Evolutionary conservation across 2,329 filamentous ascomycete species (phyloP).

Genomic region (Aspergillus fischeri): DNA sequence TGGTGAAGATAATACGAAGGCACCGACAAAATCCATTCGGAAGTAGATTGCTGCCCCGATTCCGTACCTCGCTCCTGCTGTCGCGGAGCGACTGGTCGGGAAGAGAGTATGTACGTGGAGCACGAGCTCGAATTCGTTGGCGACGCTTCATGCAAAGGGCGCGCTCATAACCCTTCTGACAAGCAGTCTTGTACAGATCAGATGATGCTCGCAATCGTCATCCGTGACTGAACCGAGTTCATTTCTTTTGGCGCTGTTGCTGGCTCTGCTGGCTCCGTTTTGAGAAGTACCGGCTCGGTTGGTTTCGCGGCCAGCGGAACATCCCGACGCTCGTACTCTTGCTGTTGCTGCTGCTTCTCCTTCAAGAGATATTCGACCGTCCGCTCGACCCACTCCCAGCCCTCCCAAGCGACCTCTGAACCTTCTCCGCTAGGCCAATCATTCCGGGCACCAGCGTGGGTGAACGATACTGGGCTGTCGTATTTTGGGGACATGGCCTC

Average conservation of each 20-base stretch:
- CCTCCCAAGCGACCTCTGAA: constrained; percentile 67
- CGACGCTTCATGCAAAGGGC: background rate
- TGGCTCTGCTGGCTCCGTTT: constrained; percentile 22
- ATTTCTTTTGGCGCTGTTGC: constrained; percentile 22
- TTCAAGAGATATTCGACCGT: constrained; percentile 54
- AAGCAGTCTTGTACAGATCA: constrained; percentile 13
- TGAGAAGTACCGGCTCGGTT: constrained; percentile 16
- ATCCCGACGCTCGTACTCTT: constrained; percentile 24
- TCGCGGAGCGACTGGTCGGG: background rate
- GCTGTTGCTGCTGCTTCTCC: constrained; percentile 37
- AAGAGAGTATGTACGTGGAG: background rate
- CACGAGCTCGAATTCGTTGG: background rate
- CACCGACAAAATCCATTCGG: background rate
- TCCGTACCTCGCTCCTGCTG: background rate
- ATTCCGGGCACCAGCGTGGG: constrained; percentile 11
- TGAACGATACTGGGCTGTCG: constrained; percentile 11
- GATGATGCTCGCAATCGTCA: constrained; percentile 47
- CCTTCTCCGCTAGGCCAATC: constrained; percentile 46
- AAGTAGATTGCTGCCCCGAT: background rate
- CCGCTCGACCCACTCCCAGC: constrained; percentile 72
- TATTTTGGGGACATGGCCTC: constrained; percentile 21
- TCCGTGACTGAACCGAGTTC: constrained; percentile 36
- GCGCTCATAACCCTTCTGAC: background rate
- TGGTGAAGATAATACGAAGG: background rate
- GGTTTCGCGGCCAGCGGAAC: constrained; percentile 29